Evolutionary conservation across 768 basidiomycete genomes (phyloP).

Genomic region (Tricholoma sp.): DNA sequence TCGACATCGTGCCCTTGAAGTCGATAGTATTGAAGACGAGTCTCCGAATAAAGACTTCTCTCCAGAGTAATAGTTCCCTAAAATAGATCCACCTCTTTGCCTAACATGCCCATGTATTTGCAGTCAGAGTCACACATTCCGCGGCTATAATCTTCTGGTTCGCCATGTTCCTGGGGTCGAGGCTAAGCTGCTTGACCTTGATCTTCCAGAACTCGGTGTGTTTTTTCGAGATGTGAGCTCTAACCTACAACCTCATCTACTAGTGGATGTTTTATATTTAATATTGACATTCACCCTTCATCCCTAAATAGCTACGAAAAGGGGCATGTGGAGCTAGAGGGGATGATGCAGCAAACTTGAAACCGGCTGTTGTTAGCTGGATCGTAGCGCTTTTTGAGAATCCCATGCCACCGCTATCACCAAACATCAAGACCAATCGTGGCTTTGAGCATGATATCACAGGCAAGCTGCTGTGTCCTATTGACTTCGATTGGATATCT

Average conservation of each 20-base stretch:
- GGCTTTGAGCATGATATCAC: constrained; percentile 13
- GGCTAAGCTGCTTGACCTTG: not conserved
- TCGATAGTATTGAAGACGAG: not conserved
- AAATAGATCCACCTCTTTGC: not conserved
- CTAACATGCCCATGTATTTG: not conserved
- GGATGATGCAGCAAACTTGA: constrained; percentile 8
- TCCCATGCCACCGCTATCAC: not conserved
- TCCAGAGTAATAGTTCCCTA: no score
- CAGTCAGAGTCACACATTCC: not conserved
- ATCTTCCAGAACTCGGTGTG: not conserved
- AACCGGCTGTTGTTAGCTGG: constrained; percentile 5
- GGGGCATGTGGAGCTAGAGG: constrained; percentile 6
- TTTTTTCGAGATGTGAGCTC: not conserved
- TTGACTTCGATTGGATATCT: constrained; percentile 15
- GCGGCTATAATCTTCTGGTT: not conserved
- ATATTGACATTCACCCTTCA: not conserved
- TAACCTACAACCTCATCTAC: no score
- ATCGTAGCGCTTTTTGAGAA: not conserved
- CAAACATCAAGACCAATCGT: constrained; percentile 5
- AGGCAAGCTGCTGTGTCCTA: constrained; percentile 14
- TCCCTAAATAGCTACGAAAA: not conserved
- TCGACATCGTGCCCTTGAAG: not conserved
- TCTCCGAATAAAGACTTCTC: no score
- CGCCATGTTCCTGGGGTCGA: not conserved
- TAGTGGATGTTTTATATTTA: no score